Evolutionary conservation across 2,329 filamentous ascomycete species (phyloP), one percentile per base, ranked within the genome.

Genomic region (Endothia cerciana): DNA sequence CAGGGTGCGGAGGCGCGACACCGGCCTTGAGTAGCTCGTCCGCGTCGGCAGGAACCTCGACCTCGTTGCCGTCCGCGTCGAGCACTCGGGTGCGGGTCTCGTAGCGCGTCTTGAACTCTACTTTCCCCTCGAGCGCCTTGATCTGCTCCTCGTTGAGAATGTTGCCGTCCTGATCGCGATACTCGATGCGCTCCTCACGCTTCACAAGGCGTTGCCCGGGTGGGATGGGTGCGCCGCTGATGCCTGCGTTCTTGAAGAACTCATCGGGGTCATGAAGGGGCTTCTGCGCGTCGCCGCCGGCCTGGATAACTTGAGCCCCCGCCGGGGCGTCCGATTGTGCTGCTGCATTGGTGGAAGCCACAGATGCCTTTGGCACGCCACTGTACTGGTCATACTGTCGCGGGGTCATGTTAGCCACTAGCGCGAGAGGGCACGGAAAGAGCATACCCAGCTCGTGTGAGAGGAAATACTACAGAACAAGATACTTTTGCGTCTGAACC

Each of bases 101-200:
- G 76, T 97, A 97, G 71, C 90, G 91, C 15, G 95, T 98, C 81
- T 96, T 89, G 81, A 99, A 97, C 73, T 93, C 92, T 67, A 98
- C 94, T 79, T 97, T 96, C 73, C 94, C 95, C 77, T 94, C 87
- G 40, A 99, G 87, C 25, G 86, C 87, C 73, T 91, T 87, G 66
- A 99, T 93, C 76, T 97, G 87, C 74, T 93, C 91, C 63, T 91
- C 88, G 74, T 94, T 83, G 40, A 99, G 86, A 40, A 98, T 77
- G 74, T 97, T 97, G 70, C 95, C 95, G 72, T 97, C 85, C 77
- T 97, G 92, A 77, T 98, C 95, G 63, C 95, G 91, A 80, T 97
- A 99, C 79, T 98, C 95, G 57, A 98, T 82, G 71, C 89, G 90
- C 79, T 97, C 91, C 78, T 97, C 91, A 63, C 88, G 81, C 51